phyloP scores from a whole-genome alignment of 331 rosid species.

The Rosa hybrid region DNA sequence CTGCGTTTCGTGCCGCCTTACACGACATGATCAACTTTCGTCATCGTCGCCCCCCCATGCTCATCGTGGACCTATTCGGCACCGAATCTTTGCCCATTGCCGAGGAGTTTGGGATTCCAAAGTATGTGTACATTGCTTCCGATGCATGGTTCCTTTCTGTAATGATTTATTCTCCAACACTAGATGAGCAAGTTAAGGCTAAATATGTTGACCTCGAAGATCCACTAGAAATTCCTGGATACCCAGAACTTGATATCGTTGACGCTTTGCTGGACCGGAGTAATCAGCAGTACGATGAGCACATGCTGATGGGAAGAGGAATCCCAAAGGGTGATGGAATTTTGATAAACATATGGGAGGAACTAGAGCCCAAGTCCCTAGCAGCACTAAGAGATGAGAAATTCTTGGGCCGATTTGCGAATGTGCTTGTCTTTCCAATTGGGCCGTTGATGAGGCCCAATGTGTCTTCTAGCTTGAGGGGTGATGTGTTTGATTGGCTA shows the following conservation, averaged over 20 bases:
- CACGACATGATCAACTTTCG: not conserved
- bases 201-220: constrained; percentile 23
- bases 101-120: constrained; percentile 33
- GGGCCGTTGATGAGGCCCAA: constrained; percentile 33
- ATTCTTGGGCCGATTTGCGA: not conserved
- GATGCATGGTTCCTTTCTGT: constrained; percentile 38
- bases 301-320: not conserved
- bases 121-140: constrained; percentile 24
- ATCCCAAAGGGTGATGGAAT: constrained; percentile 29
- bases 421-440: constrained; percentile 22
- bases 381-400: constrained; percentile 23
- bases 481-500: constrained; percentile 43
- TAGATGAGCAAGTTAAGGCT: constrained; percentile 26
- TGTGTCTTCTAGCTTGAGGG: not conserved
- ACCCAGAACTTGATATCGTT: constrained; percentile 22
- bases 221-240: constrained; percentile 37
- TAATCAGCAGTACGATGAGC: constrained; percentile 12
- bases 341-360: constrained; percentile 43
- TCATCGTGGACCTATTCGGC: constrained; percentile 43
- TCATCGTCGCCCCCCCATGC: constrained; percentile 20
- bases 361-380: constrained; percentile 26
- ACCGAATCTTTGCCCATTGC: constrained; percentile 27
- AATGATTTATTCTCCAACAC: not conserved
- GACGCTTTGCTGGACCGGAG: constrained; percentile 21
- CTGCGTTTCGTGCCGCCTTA: constrained; percentile 12